A percentile compares a stretch with the other conserved stretches of the same genome.
phyloP scores from a whole-genome alignment of 1,139 yeast species.

The Nakaseomyces kungkrabaensis region DNA sequence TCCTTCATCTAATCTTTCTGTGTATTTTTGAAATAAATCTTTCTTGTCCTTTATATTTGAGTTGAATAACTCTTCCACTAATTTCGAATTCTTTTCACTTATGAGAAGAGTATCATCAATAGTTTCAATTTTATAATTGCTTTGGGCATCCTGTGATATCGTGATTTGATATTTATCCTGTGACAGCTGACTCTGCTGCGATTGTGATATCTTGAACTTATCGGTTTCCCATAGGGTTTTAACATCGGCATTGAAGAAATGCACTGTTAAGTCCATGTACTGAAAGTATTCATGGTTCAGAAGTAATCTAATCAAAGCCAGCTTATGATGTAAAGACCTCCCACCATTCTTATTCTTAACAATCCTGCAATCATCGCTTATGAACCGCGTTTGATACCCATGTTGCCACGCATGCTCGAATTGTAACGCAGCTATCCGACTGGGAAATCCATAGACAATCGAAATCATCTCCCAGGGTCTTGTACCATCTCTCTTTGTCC shows the following conservation, averaged over 20 bases:
- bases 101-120: slow-evolving; percentile 15
- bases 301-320: slow-evolving; percentile 45
- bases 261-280: slow-evolving; percentile 35
- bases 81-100: slow-evolving; percentile 18
- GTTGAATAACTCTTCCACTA: slow-evolving; percentile 20
- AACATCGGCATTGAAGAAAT: slow-evolving; percentile 31
- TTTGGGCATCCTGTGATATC: slow-evolving; percentile 9
- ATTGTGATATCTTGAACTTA: slow-evolving; percentile 14
- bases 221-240: slow-evolving; percentile 25
- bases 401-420: slow-evolving; percentile 75
- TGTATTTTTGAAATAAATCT: slow-evolving; percentile 15
- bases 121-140: slow-evolving; percentile 9
- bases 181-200: background rate
- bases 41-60: slow-evolving; percentile 11
- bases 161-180: background rate
- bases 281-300: slow-evolving; percentile 36
- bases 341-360: slow-evolving; percentile 31
- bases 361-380: slow-evolving; percentile 28
- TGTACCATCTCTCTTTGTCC: slow-evolving; percentile 44
- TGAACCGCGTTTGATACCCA: slow-evolving; percentile 53
- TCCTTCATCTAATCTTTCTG: slow-evolving; percentile 23
- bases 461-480: slow-evolving; percentile 68
- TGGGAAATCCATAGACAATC: slow-evolving; percentile 62
- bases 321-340: slow-evolving; percentile 37
- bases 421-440: slow-evolving; percentile 60